Evolutionary conservation across 2,329 filamentous ascomycete genomes (phyloP).

Genomic region (Botrytis fragariae): DNA sequence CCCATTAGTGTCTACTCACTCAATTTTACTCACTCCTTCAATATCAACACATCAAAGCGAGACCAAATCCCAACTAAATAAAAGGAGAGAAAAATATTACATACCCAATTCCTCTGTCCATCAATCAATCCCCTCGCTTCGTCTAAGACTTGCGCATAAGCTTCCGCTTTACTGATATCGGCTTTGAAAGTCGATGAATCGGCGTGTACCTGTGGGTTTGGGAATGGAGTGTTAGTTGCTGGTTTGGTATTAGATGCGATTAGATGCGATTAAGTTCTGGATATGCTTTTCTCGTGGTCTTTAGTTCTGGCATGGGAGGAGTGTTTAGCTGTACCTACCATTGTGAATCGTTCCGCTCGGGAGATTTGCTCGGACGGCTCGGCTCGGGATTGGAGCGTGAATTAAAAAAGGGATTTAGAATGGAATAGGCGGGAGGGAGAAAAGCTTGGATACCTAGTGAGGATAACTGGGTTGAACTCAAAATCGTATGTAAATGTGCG

Average conservation of each 20-base stretch:
- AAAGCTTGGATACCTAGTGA: not conserved
- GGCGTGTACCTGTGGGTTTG: conserved; percentile 53
- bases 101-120: conserved; percentile 77
- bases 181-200: conserved; percentile 71
- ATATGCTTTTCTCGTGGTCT: not conserved
- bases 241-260: not conserved
- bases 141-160: conserved; percentile 70
- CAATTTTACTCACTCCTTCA: not conserved
- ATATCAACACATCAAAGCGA: not conserved
- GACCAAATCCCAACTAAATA: too few relatives aligned
- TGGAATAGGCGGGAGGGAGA: not conserved
- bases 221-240: not conserved
- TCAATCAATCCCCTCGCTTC: conserved; percentile 68
- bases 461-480: not conserved
- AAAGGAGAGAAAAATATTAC: not conserved
- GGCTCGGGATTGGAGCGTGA: not conserved
- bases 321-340: not conserved
- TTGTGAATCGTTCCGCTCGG: not conserved
- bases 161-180: conserved; percentile 66
- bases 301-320: too few relatives aligned
- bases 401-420: not conserved
- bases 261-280: not conserved
- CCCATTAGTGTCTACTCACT: not conserved
- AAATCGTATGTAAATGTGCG: not conserved
- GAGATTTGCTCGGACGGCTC: not conserved